Evolutionary conservation across 2,329 filamentous ascomycete genomes (phyloP), one percentile per base, ranked within the genome.

Genomic region (Arthrinium puccinioides): DNA sequence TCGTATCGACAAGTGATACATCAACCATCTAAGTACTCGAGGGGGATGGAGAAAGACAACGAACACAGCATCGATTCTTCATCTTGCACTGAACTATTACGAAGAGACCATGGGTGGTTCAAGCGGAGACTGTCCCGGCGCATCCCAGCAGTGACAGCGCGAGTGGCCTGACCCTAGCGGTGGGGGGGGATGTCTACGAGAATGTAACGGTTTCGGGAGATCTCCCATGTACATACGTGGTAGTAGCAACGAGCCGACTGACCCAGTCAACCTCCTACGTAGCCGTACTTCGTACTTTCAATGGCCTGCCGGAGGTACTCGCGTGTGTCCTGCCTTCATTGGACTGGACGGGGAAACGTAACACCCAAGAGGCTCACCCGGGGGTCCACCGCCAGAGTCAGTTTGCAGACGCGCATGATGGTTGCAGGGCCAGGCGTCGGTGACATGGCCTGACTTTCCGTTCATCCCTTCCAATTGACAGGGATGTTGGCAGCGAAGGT

Each of bases 191-290:
- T n/a, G n/a, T n/a, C 33, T 28, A 36, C 33, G 33, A 36, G 28
- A 36, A 36, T 36, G 33, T 24, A 28, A 36, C 33, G 33, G 33
- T 36, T 36, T 36, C 24, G 33, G 33, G 24, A n/a, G n/a, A n/a
- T n/a, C n/a, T n/a, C n/a, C n/a, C n/a, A n/a, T n/a, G n/a, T n/a
- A n/a, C n/a, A n/a, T n/a, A n/a, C n/a, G n/a, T n/a, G n/a, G n/a
- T n/a, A n/a, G n/a, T n/a, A n/a, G n/a, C n/a, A n/a, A n/a, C n/a
- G n/a, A n/a, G n/a, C 33, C 23, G 33, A 23, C 23, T 26, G 33
- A 27, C 26, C 21, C 23, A 26, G 33, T 18, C 23, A 36, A 21
- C 19, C 23, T 24, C 26, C 23, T 26, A 19, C 24, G 33, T 27
- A 18, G 33, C 33, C 33, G 33, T 20, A 19, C 33, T 19, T 36